phyloP scores from a whole-genome alignment of 352 stramenopile species.

The Globisporangium carolinianum region DNA sequence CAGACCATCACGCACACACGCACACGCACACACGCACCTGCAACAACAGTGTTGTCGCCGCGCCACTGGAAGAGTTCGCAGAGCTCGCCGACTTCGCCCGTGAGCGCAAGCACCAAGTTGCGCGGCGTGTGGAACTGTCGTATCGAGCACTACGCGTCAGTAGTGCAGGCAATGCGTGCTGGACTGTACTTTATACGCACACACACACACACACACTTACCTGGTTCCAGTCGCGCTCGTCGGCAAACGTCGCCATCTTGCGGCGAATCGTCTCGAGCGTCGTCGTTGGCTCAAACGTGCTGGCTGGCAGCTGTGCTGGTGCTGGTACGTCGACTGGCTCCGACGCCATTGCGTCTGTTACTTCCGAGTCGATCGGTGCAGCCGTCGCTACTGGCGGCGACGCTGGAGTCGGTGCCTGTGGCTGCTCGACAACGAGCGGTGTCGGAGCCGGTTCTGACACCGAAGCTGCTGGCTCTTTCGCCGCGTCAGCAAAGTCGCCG shows the following conservation, averaged over 20 bases:
- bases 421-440: too few relatives aligned
- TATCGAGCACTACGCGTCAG: neutral
- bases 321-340: neutral
- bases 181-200: neutral
- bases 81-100: constrained; percentile 94
- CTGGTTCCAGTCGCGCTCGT: constrained; percentile 61
- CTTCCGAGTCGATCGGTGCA: too few relatives aligned
- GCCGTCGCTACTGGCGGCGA: too few relatives aligned
- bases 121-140: constrained; percentile 63
- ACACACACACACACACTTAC: constrained; percentile 10
- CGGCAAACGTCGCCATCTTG: constrained; percentile 45
- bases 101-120: constrained; percentile 92
- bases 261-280: constrained; percentile 51
- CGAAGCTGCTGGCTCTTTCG: constrained; percentile 6
- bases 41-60: constrained; percentile 44
- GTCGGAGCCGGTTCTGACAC: too few relatives aligned
- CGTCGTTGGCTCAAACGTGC: constrained; percentile 44
- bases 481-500: constrained; percentile 16
- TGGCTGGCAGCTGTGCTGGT: neutral
- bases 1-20: constrained; percentile 1
- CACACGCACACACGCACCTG: constrained; percentile 32
- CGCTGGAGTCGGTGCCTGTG: too few relatives aligned
- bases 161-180: too few relatives aligned
- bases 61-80: constrained; percentile 95
- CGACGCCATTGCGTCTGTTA: neutral